A percentile compares a stretch with the other conserved stretches of the same genome.
phyloP scores from a whole-genome alignment of 257 asterid species.

The Rauvolfia tetraphylla region DNA sequence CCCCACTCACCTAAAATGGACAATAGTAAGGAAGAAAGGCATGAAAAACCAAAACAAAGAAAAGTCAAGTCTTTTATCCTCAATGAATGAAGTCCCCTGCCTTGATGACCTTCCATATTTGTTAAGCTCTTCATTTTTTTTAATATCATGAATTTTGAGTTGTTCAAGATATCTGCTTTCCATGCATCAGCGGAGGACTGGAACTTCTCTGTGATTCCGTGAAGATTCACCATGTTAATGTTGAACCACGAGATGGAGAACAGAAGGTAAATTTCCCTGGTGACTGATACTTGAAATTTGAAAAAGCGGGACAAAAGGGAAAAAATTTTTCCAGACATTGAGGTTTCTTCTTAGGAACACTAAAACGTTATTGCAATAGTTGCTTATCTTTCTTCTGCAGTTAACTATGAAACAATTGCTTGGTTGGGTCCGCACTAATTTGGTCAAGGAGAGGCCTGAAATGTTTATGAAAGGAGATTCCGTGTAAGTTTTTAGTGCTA shows the following conservation, averaged over 20 bases:
- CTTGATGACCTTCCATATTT: neutral
- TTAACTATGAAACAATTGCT: slow-evolving; percentile 77
- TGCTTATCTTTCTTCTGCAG: slow-evolving; percentile 33
- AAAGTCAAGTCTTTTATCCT: neutral
- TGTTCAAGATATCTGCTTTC: neutral
- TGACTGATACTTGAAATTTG: neutral
- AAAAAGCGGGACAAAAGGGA: neutral
- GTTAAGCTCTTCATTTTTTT: neutral
- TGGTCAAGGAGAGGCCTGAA: slow-evolving; percentile 97
- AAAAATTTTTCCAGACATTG: neutral
- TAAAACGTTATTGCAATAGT: slow-evolving; percentile 4
- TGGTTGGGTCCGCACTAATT: slow-evolving; percentile 77
- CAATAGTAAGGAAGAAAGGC: too few relatives aligned
- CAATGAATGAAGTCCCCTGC: neutral
- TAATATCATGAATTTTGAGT: neutral
- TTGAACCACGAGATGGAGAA: slow-evolving; percentile 54
- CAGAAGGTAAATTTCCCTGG: slow-evolving; percentile 41
- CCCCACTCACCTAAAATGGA: neutral
- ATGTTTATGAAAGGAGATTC: slow-evolving; percentile 98
- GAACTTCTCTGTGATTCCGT: slow-evolving; percentile 90
- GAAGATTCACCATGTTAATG: slow-evolving; percentile 70
- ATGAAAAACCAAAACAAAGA: neutral
- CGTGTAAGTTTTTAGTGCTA: slow-evolving; percentile 55
- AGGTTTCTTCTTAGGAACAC: neutral
- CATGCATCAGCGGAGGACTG: slow-evolving; percentile 68